Evolutionary conservation across 2,329 filamentous ascomycete species (phyloP), one percentile per base, ranked within the genome.

Genomic region (Colletotrichum sp.): DNA sequence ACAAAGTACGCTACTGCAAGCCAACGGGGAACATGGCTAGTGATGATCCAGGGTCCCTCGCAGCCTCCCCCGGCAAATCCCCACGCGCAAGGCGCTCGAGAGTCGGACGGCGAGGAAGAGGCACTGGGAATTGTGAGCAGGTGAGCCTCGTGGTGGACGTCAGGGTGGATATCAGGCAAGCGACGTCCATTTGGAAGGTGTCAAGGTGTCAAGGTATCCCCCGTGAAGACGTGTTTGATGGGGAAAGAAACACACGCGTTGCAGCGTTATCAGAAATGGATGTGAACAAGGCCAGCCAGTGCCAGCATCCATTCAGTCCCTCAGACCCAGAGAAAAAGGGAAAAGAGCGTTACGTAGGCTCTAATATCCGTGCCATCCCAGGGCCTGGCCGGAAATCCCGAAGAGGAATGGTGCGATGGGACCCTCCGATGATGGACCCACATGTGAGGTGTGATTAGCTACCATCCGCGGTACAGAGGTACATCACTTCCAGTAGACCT

Each of bases 281-380:
- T 59, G 59, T 24, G 59, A 34, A 34, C 28, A 62, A 32, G 44
- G 44, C 44, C 44, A 52, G 44, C 21, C 39, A 68, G 21, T 13
- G 18, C 49, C 59, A 24, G 44, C 62, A 10, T 57, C 36, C 36
- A 39, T 39, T 39, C 36, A 18, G 36, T 39, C 15, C 15, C 6
- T 24, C 49, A 52, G 36, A 44, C 16, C 32, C 24, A 52, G 63
- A 18, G 21, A n/a, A 32, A 44, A 34, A 65, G 28, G 28, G 49
- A 34, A 70, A 36, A 30, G 63, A 76, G 64, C 26, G 70, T 69
- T 76, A 76, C 73, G 73, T 76, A 73, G 55, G 70, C 73, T 36
- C 57, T 69, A 64, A 59, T 76, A 69, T 64, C 63, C 28, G 73
- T 76, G 73, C 73, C 57, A 69, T 65, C 73, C 73, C n/a, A n/a